Conservation (phyloP, 768 basidiomycete genomes). For the Tylopilus sp. region DNA sequence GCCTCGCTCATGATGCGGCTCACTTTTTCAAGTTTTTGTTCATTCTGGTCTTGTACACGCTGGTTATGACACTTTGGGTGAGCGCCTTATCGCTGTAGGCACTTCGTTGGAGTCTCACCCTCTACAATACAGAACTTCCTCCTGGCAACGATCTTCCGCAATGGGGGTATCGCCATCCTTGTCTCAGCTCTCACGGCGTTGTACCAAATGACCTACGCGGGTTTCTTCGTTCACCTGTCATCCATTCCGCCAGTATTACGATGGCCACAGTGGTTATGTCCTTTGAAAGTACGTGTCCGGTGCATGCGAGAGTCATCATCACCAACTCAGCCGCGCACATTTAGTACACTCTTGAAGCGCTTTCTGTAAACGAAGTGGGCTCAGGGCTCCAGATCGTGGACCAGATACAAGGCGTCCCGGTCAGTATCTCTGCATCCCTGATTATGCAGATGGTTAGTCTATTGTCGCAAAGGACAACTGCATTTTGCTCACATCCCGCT, state of each 20-base stretch:
- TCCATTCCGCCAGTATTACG: conserved; percentile 87
- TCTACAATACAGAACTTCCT: conserved; percentile 72
- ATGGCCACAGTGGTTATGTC: conserved; percentile 91
- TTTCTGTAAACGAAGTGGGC: conserved; percentile 89
- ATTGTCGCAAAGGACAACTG: neutral
- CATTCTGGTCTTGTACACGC: conserved; percentile 79
- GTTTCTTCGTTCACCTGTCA: conserved; percentile 87
- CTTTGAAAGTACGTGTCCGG: conserved; percentile 51
- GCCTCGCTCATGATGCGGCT: conserved; percentile 70
- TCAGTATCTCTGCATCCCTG: conserved; percentile 72
- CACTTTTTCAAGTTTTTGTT: conserved; percentile 95
- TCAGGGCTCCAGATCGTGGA: conserved; percentile 85
- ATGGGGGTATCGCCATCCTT: conserved; percentile 89
- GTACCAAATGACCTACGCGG: conserved; percentile 85
- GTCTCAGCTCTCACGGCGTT: conserved; percentile 72
- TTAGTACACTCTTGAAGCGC: conserved; percentile 70
- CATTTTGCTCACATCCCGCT: neutral
- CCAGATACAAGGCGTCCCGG: conserved; percentile 74
- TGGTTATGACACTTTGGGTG: conserved; percentile 85
- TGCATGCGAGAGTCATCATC: neutral
- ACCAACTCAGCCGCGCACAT: neutral
- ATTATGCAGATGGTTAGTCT: conserved; percentile 78
- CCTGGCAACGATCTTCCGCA: conserved; percentile 76
- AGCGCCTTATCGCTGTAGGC: conserved; percentile 27
- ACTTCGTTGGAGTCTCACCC: neutral